These are phyloP conservation scores for Entomortierella chlamydospora DNA, from an alignment of 192 early-diverging fungal species.

Conservation along the genomic window DNA sequence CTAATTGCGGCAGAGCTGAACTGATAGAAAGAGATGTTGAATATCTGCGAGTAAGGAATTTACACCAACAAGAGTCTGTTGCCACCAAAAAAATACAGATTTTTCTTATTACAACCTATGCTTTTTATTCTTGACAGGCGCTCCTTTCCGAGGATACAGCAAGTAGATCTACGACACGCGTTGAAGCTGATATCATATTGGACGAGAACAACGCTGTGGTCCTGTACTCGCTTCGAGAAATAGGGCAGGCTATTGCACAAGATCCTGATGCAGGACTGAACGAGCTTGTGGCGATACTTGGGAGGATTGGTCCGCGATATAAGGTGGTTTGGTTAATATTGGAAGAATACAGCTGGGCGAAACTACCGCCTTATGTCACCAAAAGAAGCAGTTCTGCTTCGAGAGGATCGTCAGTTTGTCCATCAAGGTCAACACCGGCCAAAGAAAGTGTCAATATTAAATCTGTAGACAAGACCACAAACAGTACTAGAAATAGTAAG, in stretches of 20 bases:
- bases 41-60: slow-evolving; percentile 23
- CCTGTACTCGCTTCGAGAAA: slow-evolving; percentile 24
- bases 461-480: not conserved
- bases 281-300: slow-evolving; percentile 4
- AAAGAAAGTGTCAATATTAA: not conserved
- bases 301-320: slow-evolving; percentile 32
- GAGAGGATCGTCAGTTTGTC: not conserved
- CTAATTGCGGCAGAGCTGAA: not conserved
- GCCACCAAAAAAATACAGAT: not conserved
- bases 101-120: not conserved
- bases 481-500: too few relatives aligned
- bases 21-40: slow-evolving; percentile 33
- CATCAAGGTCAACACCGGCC: not conserved
- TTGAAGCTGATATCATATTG: slow-evolving; percentile 34
- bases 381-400: not conserved
- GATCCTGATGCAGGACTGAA: slow-evolving; percentile 30
- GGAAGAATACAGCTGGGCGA: slow-evolving; percentile 25
- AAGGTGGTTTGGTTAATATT: slow-evolving; percentile 25
- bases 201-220: slow-evolving; percentile 24
- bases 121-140: not conserved
- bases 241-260: slow-evolving; percentile 13
- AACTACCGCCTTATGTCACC: not conserved
- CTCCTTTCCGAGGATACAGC: slow-evolving; percentile 1
- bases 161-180: not conserved
- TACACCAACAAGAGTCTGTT: not conserved